A percentile compares a stretch with the other conserved stretches of the same genome.
Evolutionary conservation across 1,139 yeast species (phyloP).

Genomic region (Geotrichum aggregatum): DNA sequence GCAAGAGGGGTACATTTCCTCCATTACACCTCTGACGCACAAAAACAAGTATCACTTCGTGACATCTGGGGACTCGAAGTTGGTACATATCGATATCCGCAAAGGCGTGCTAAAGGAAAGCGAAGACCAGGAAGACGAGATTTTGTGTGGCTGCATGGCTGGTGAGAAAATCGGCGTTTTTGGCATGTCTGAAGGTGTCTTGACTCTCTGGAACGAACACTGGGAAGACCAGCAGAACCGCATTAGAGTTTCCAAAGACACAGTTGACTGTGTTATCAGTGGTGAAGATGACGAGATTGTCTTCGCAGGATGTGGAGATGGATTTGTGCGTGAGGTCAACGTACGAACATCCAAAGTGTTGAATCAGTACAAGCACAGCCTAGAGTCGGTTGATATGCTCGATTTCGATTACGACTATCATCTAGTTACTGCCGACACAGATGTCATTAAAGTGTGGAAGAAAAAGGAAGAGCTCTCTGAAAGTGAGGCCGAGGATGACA

Average conservation of each 20-base stretch:
- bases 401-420: constrained; percentile 80
- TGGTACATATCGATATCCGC: constrained; percentile 74
- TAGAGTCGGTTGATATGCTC: constrained; percentile 62
- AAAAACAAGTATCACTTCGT: constrained; percentile 77
- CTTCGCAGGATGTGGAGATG: constrained; percentile 86
- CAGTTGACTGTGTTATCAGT: constrained; percentile 72
- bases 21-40: constrained; percentile 51
- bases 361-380: constrained; percentile 64
- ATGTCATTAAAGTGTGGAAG: constrained; percentile 68
- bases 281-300: constrained; percentile 70
- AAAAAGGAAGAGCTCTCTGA: constrained; percentile 23
- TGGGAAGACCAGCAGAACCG: constrained; percentile 79
- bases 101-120: constrained; percentile 57
- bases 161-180: constrained; percentile 65
- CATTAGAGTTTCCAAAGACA: constrained; percentile 65
- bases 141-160: constrained; percentile 60
- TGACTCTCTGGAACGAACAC: constrained; percentile 76
- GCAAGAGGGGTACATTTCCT: constrained; percentile 66
- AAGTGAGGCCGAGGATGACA: constrained; percentile 31
- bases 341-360: constrained; percentile 59
- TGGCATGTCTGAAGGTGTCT: constrained; percentile 89
- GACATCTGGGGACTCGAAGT: constrained; percentile 77
- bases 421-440: constrained; percentile 79
- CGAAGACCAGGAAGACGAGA: constrained; percentile 92
- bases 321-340: constrained; percentile 66